Base-by-base conservation (phyloP, 441 rosid species). In the Codiaeum variegatum region DNA sequence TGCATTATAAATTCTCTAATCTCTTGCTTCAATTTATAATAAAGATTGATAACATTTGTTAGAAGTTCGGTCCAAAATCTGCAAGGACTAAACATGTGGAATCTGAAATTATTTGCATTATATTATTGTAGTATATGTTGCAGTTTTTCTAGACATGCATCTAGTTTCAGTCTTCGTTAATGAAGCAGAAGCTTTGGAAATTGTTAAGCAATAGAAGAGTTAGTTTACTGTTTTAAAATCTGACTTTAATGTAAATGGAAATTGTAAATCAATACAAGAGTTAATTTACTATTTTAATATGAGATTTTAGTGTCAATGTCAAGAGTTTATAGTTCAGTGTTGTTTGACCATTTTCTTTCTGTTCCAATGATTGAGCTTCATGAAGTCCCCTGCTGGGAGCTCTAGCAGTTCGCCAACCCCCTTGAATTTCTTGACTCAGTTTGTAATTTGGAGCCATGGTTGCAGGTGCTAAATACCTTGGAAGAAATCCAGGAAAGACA, bases 401-500 rank as follows among this genome's bases (percentile, higher is more conserved):
- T 62, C 47, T 34, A 21, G 52, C 52, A 13, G 8, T 54, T 21
- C 4, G 9, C 59, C 15, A 21, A 44, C 8, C 47, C 21, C 47
- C 47, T 62, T 13, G 52, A 40, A 19, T 38, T 3, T 6, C 62
- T 66, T 24, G 15, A 16, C 24, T 2, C 13, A 40, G 23, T 52
- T 66, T 16, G 3, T 66, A 18, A 62, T 23, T 36, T 58, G 28
- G 58, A 47, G 47, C 65, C 55, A 56, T 58, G 68, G 51, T 76
- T 65, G 66, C 79, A 93, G 97, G 94, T 93, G 62, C 71, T 88
- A 70, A 93, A 89, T 71, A 89, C 97, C 15, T 77, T 94, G 70
- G 97, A 90, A 73, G 98, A 94, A 78, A 91, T 94, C 69, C 98
- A 94, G 76, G 98, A 94, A 83, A 88, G 98, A 79, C 98, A 94